These are phyloP conservation scores for Aspergillus heteromorphus DNA, from an alignment of 495 filamentous ascomycete species.

Conservation along the genomic window DNA sequence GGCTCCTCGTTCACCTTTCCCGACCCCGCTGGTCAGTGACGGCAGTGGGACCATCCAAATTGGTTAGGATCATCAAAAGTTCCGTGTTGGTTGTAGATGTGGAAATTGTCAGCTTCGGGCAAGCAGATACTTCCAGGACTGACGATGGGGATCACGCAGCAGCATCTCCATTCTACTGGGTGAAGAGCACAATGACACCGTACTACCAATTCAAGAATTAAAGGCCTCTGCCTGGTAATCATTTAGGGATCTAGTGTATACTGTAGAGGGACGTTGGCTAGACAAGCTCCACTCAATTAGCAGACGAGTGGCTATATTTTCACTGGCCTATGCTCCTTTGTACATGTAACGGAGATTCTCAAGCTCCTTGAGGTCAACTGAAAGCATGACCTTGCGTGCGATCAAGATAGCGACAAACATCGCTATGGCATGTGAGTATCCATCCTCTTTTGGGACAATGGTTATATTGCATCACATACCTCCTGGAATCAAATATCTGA, in stretches of 20 bases:
- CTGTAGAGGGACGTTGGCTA: not conserved
- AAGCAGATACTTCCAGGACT: not conserved
- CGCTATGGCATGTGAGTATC: conserved; percentile 21
- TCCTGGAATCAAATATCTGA: conserved; percentile 32
- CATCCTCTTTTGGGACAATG: not conserved
- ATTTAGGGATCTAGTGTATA: not conserved
- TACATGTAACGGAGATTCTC: conserved; percentile 47
- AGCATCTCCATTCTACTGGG: not conserved
- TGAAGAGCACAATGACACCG: not conserved
- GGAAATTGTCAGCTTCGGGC: not conserved
- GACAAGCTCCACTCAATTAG: not conserved
- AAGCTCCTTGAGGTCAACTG: conserved; percentile 40
- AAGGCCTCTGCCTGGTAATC: too few species aligned
- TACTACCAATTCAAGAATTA: not conserved
- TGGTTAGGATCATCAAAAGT: not conserved
- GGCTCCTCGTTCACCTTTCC: conserved; percentile 9
- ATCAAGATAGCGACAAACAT: conserved; percentile 32
- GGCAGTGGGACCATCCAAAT: too few species aligned
- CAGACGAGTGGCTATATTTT: not conserved
- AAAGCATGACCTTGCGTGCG: conserved; percentile 35
- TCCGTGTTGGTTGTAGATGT: not conserved
- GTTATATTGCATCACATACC: conserved; percentile 21
- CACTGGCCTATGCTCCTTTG: conserved; percentile 40
- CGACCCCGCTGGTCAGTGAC: conserved; percentile 1
- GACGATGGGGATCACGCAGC: not conserved